Conservation (phyloP, 495 filamentous ascomycete genomes). For the Usnea hakonensis region DNA sequence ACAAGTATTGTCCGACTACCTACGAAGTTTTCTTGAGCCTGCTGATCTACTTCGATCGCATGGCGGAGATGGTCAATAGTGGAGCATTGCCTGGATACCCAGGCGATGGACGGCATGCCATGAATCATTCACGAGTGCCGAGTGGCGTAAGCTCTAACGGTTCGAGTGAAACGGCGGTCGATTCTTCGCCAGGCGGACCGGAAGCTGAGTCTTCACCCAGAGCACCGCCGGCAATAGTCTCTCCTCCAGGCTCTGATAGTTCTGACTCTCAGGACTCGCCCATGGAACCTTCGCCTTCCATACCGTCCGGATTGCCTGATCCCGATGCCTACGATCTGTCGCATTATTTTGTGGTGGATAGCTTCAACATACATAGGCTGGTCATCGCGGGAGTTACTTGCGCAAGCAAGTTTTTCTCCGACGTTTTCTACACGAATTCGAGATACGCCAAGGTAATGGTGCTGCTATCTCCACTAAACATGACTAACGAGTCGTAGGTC, state of each 20-base stretch:
- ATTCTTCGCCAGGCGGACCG: slow-evolving; percentile 1
- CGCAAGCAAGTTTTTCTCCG: slow-evolving; percentile 99
- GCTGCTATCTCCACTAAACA: neutral
- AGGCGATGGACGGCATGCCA: slow-evolving; percentile 33
- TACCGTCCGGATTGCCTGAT: slow-evolving; percentile 22
- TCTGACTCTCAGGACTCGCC: slow-evolving; percentile 1
- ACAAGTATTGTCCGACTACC: slow-evolving; percentile 98
- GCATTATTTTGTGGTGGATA: slow-evolving; percentile 95
- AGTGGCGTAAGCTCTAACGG: slow-evolving; percentile 4
- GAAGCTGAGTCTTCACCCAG: neutral
- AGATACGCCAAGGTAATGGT: slow-evolving; percentile 87
- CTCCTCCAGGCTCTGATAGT: slow-evolving; percentile 9
- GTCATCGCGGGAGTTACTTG: slow-evolving; percentile 98
- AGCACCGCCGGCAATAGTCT: slow-evolving; percentile 1
- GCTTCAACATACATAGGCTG: slow-evolving; percentile 96
- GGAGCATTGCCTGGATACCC: slow-evolving; percentile 45
- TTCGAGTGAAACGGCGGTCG: slow-evolving; percentile 11
- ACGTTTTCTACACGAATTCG: slow-evolving; percentile 99
- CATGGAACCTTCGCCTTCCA: slow-evolving; percentile 24
- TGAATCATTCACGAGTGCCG: slow-evolving; percentile 19
- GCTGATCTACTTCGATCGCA: slow-evolving; percentile 96
- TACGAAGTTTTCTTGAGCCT: slow-evolving; percentile 97
- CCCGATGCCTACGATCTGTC: slow-evolving; percentile 54
- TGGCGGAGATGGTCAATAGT: slow-evolving; percentile 94
- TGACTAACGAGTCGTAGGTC: slow-evolving; percentile 50